These are phyloP conservation scores for Epichloe gansuensis DNA, from an alignment of 2,329 filamentous ascomycete genomes.

Conservation along the genomic window DNA sequence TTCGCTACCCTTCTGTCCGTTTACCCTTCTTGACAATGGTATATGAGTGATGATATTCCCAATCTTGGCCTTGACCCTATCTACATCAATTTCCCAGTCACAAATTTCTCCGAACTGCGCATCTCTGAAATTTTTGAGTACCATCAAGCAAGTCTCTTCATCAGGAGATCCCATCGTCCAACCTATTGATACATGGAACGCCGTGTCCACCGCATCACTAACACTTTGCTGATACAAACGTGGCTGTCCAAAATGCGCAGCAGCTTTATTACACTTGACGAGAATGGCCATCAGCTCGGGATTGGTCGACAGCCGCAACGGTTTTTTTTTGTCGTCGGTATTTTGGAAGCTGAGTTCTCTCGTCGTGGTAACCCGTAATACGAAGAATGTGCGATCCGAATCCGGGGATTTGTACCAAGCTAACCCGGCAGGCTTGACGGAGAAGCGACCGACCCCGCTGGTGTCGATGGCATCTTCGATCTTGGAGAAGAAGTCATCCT, in stretches of 20 bases:
- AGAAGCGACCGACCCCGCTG: conserved; percentile 20
- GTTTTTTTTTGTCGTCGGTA: conserved; percentile 10
- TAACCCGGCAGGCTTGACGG: conserved; percentile 25
- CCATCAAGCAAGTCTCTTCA: conserved; percentile 20
- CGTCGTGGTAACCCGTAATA: conserved; percentile 46
- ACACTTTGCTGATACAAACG: conserved; percentile 46
- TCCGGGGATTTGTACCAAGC: conserved; percentile 40
- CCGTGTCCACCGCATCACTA: conserved; percentile 18
- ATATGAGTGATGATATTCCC: conserved; percentile 53
- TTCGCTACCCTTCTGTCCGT: neutral
- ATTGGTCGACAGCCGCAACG: conserved; percentile 18
- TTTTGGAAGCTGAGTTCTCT: conserved; percentile 5
- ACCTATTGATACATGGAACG: conserved; percentile 81
- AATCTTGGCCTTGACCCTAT: conserved; percentile 59
- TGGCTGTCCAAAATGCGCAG: conserved; percentile 50
- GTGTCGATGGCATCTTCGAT: conserved; percentile 31
- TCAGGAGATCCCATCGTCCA: conserved; percentile 56
- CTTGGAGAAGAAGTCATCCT: conserved; percentile 50
- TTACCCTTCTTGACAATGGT: conserved; percentile 15
- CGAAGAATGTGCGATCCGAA: conserved; percentile 70
- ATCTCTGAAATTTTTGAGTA: conserved; percentile 13
- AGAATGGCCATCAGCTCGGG: conserved; percentile 51
- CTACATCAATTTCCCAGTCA: conserved; percentile 38
- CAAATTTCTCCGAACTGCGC: conserved; percentile 18
- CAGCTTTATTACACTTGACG: conserved; percentile 49